Conservation (phyloP, 805 yeast genomes). For the Metschnikowia borealis region DNA sequence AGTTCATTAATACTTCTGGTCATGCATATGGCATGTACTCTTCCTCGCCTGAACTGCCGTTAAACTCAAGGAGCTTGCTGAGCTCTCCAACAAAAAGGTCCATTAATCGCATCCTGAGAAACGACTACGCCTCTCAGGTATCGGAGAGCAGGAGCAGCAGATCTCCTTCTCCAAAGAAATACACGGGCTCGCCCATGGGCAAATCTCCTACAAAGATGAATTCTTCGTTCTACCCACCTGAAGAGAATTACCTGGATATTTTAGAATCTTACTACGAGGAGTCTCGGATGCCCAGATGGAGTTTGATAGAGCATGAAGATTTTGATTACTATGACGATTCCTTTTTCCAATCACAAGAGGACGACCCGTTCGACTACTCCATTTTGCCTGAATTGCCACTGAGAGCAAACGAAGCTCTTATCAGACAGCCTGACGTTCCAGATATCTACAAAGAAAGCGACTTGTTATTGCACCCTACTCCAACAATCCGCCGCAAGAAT, state of each 20-base stretch:
- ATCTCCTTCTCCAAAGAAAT: slow-evolving; percentile 31
- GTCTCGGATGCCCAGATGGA: slow-evolving; percentile 16
- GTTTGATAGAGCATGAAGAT: slow-evolving; percentile 15
- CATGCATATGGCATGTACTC: slow-evolving; percentile 6
- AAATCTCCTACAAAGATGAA: background rate
- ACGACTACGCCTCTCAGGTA: slow-evolving; percentile 13
- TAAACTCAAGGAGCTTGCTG: slow-evolving; percentile 8
- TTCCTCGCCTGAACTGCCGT: slow-evolving; percentile 16
- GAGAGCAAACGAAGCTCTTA: slow-evolving; percentile 7
- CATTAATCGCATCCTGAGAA: slow-evolving; percentile 4
- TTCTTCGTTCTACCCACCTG: slow-evolving; percentile 5
- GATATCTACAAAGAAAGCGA: background rate
- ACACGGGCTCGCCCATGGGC: slow-evolving; percentile 19
- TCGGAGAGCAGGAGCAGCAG: slow-evolving; percentile 18
- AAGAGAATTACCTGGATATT: slow-evolving; percentile 8
- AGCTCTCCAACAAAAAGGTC: slow-evolving; percentile 17
- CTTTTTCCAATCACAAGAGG: slow-evolving; percentile 20
- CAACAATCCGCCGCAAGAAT: slow-evolving; percentile 12
- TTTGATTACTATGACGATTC: slow-evolving; percentile 14
- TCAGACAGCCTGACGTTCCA: background rate
- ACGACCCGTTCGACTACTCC: slow-evolving; percentile 30
- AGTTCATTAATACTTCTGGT: slow-evolving; percentile 4
- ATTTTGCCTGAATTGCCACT: slow-evolving; percentile 32
- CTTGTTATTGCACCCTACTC: background rate
- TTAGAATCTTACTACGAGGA: slow-evolving; percentile 11